Base-by-base conservation (phyloP, 495 filamentous ascomycete genomes). In the Delitschia confertaspora region DNA sequence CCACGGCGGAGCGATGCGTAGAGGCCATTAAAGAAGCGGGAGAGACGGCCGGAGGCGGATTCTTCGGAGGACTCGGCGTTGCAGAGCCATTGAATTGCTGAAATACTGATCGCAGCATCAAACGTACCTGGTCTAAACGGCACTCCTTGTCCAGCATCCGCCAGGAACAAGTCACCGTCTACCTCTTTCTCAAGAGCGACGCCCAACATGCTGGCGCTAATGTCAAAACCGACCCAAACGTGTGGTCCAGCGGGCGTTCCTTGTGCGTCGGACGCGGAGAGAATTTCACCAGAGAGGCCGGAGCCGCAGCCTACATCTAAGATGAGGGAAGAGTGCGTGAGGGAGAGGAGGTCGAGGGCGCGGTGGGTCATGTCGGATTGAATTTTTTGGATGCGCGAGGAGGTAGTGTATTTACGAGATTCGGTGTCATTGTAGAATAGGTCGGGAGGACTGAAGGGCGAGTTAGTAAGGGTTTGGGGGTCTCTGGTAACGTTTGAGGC, bases 401-500 rank as follows among this genome's bases (percentile, higher is more conserved):
- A 85, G 21, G 89, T 95, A n/a, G 93, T 98, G 68, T 98, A 98
- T 69, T 94, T 89, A 61, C 80, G 80, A 10, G 91, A 87, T 69
- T 93, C 87, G 69, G 74, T 72, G 64, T 95, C 93, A 67, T 94
- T 83, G 70, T 98, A 98, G 69, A 89, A 91, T 54, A 96, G 77
- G 69, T 98, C 91, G 45, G 91, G 87, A 36, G 85, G 84, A 54
- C 87, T 93, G 56, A n/a, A 6, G 21, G 18, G 10, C 6, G 22
- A 33, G 48, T 53, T 38, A 42, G 50, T 11, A 21, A 35, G 24
- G 22, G 23, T 27, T 16, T 14, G 13, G 39, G 4, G 17, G n/a
- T n/a, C n/a, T n/a, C n/a, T n/a, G n/a, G n/a, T n/a, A n/a, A n/a
- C n/a, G n/a, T n/a, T n/a, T n/a, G 0, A 20, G 22, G 37, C 21